These are phyloP conservation scores for Suillus occidentalis DNA, from an alignment of 768 basidiomycete species.

Conservation along the genomic window DNA sequence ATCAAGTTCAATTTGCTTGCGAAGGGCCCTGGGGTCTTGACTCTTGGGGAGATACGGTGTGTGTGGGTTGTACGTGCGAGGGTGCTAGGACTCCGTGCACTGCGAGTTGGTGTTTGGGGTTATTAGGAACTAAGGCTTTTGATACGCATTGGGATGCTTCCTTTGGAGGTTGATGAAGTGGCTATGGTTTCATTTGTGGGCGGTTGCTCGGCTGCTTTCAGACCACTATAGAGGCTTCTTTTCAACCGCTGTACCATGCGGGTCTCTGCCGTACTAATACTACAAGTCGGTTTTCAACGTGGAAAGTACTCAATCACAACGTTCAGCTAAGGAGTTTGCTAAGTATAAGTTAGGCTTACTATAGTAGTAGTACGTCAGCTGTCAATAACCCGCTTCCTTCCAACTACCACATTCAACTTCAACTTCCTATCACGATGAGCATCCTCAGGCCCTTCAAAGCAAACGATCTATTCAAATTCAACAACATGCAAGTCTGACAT, in stretches of 20 bases:
- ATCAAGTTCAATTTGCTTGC: too few species aligned
- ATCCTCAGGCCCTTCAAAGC: conserved; percentile 84
- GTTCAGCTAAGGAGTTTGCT: not conserved
- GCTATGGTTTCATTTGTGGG: not conserved
- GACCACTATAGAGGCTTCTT: not conserved
- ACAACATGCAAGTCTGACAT: conserved; percentile 66
- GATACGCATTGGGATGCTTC: conserved; percentile 2
- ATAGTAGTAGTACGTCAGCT: not conserved
- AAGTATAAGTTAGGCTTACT: too few species aligned
- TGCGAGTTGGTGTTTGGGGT: conserved; percentile 21
- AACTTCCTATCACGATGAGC: conserved; percentile 59
- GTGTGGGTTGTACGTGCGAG: conserved; percentile 9
- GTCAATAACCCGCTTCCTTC: not conserved
- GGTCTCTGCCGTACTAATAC: not conserved
- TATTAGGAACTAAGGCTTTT: conserved; percentile 31
- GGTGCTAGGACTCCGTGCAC: conserved; percentile 28
- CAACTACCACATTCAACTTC: not conserved
- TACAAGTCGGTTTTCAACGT: not conserved
- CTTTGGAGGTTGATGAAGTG: not conserved
- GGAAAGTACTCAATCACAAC: too few species aligned
- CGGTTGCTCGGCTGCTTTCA: not conserved
- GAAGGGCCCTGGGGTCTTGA: conserved; percentile 34
- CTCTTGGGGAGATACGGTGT: not conserved
- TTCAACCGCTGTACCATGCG: not conserved
- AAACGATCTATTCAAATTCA: conserved; percentile 89